A percentile compares a stretch with the other conserved stretches of the same genome.
phyloP scores from a whole-genome alignment of 2,329 filamentous ascomycete genomes.

The Aspergillus sp. region DNA sequence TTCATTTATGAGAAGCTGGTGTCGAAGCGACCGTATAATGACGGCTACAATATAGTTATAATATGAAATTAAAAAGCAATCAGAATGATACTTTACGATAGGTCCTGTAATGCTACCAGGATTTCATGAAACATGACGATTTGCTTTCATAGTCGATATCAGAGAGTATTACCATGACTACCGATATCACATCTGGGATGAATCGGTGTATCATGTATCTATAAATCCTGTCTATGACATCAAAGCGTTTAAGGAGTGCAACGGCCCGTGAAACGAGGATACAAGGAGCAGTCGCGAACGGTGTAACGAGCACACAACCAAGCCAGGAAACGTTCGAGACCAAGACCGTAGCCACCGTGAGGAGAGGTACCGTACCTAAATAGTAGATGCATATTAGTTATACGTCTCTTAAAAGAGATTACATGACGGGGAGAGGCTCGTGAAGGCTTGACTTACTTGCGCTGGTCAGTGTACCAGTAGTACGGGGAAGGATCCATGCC shows the following conservation, averaged over 20 bases:
- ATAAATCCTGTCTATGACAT: conserved; percentile 6
- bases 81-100: neutral
- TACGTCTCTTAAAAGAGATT: neutral
- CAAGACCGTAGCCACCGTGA: conserved; percentile 90
- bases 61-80: neutral
- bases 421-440: neutral
- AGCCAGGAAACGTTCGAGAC: conserved; percentile 77
- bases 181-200: neutral
- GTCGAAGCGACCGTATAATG: neutral
- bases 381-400: neutral
- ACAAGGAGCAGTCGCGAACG: conserved; percentile 59
- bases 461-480: conserved; percentile 98
- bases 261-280: conserved; percentile 53
- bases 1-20: neutral
- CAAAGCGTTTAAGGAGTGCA: conserved; percentile 47
- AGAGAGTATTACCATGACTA: neutral
- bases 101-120: neutral
- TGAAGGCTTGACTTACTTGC: conserved; percentile 66
- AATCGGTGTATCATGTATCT: neutral
- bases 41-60: neutral
- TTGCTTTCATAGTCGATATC: neutral
- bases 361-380: conserved; percentile 82
- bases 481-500: conserved; percentile 82
- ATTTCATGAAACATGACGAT: neutral
- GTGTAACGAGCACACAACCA: conserved; percentile 69